A percentile compares a stretch with the other conserved stretches of the same genome.
Evolutionary conservation across 2,329 filamentous ascomycete species (phyloP).

Genomic region (Cordyceps fumosorosea): DNA sequence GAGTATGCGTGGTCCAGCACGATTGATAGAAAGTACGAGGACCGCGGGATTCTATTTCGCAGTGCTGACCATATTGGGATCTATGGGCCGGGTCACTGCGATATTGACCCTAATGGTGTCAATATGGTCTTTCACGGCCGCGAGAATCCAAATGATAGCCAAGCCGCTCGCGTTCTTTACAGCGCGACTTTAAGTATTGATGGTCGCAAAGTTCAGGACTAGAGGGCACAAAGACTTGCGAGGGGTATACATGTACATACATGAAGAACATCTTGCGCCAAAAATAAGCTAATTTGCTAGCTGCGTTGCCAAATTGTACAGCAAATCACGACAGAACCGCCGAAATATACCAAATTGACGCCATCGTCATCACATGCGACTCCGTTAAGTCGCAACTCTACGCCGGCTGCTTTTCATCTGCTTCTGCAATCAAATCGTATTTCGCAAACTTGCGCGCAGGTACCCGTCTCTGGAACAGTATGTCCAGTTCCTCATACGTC

Average conservation of each 20-base stretch:
- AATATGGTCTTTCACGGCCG: slow-evolving; percentile 15
- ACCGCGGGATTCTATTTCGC: slow-evolving; percentile 5
- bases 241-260: background rate
- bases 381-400: background rate
- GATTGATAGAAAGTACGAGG: slow-evolving; percentile 4
- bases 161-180: slow-evolving; percentile 5
- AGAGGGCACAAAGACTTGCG: background rate
- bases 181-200: slow-evolving; percentile 8
- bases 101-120: slow-evolving; percentile 12
- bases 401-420: background rate
- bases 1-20: slow-evolving; percentile 12
- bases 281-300: no score
- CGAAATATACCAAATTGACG: background rate
- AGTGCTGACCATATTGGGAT: slow-evolving; percentile 6
- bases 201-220: background rate
- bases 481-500: slow-evolving; percentile 21
- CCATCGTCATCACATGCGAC: background rate
- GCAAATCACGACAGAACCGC: background rate
- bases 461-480: slow-evolving; percentile 15
- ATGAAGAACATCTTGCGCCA: no score
- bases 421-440: slow-evolving; percentile 9
- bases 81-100: slow-evolving; percentile 9
- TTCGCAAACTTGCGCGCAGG: slow-evolving; percentile 17
- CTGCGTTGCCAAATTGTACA: background rate
- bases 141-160: background rate